Conservation (phyloP, 345 rosid species). For the Populus tremula region DNA sequence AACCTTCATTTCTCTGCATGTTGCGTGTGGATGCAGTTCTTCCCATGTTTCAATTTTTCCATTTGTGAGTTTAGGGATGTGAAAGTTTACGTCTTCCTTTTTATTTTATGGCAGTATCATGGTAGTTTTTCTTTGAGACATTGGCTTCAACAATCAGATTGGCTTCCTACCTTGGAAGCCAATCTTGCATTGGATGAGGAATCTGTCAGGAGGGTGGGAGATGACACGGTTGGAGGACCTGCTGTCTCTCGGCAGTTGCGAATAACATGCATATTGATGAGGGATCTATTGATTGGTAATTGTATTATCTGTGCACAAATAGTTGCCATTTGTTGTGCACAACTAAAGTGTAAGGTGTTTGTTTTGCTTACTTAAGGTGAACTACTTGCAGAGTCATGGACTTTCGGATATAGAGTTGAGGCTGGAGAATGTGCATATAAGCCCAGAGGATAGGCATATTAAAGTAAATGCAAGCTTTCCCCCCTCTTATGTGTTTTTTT, state of each 20-base stretch:
- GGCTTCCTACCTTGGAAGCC: conserved; percentile 95
- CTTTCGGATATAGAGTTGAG: conserved; percentile 95
- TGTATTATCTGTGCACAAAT: not conserved
- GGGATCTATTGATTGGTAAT: conserved; percentile 81
- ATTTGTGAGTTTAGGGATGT: not conserved
- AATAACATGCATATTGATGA: conserved; percentile 71
- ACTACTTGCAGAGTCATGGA: conserved; percentile 94
- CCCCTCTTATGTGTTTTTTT: not conserved
- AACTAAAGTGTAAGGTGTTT: not conserved
- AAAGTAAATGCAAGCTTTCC: conserved; percentile 48
- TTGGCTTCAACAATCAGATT: conserved; percentile 91
- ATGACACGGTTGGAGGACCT: conserved; percentile 91
- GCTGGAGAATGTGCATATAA: conserved; percentile 88
- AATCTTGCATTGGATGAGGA: conserved; percentile 94
- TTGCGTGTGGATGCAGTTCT: not conserved
- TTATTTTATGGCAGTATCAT: conserved; percentile 56
- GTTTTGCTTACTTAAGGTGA: conserved; percentile 51
- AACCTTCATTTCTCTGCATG: not conserved
- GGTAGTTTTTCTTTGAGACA: conserved; percentile 91
- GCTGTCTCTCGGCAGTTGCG: conserved; percentile 81
- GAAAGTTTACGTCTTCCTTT: not conserved
- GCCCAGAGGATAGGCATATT: conserved; percentile 93
- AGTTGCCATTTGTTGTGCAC: not conserved
- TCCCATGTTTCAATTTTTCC: not conserved
- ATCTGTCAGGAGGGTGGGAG: conserved; percentile 78